Evolutionary conservation across 2,329 filamentous ascomycete genomes (phyloP), one percentile per base, ranked within the genome.

Genomic region (Fusarium kyushuense): DNA sequence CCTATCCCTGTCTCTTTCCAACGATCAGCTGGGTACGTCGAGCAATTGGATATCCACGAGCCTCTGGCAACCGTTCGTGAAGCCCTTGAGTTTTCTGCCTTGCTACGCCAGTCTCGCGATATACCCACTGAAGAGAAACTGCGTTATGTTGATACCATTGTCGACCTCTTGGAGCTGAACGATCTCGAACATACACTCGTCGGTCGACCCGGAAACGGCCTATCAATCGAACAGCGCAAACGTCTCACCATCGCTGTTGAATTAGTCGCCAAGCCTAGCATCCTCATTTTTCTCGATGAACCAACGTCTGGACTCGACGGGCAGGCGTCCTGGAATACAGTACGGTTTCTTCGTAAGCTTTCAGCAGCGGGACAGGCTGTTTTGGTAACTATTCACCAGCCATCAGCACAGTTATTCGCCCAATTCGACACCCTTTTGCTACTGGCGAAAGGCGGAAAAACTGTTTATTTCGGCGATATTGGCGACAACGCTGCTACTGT

Each of bases 21-120:
- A 74, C 86, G 92, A 25, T 92, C 91, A 70, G 92, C 91, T 0
- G 92, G 91, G 21, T 94, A 94, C 71, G 91, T 91, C 60, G 90
- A 94, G 75, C 92, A 96, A 76, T 88, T 93, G 64, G 92, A 96
- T 80, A 84, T 95, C 2, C 92, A 95, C 73, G 84, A 93, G 53
- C 83, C 87, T 2, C 91, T 87, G 0, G 85, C 89, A 1, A 95
- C 92, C 0, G 92, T 94, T 5, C 86, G 91, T 14, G 92, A 95
- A 76, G 91, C 92, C 1, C 83, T 95, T 6, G 85, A 87, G 59
- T 94, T 95, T 75, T 91, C 88, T 52, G 92, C 92, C 4, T 77
- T 92, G 1, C 83, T 95, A 13, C 87, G 92, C 51, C 92, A 95
- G 74, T 87, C 88, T 17, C 86, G 86, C 10, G 82, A 89, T 27